These are phyloP conservation scores for Xerocomus nothofagi DNA, from an alignment of 1,284 basidiomycete genomes.

Conservation along the genomic window DNA sequence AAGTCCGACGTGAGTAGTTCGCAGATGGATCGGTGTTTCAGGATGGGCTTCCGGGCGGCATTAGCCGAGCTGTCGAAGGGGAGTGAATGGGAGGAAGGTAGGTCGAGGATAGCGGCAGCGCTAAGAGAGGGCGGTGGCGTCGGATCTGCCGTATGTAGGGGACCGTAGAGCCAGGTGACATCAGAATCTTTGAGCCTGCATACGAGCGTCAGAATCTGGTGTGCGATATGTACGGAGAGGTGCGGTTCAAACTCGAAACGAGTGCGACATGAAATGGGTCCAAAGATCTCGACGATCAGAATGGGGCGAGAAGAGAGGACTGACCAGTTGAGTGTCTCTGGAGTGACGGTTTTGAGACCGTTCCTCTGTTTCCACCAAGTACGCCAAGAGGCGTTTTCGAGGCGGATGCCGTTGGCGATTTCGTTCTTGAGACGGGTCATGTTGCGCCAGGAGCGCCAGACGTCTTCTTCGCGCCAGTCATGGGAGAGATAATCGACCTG, in stretches of 20 bases:
- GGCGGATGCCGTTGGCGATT: constrained; percentile 91
- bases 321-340: constrained; percentile 98
- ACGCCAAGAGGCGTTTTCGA: constrained; percentile 98
- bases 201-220: constrained; percentile 5
- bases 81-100: constrained; percentile 37
- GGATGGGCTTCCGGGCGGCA: constrained; percentile 78
- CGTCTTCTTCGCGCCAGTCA: constrained; percentile 97
- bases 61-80: constrained; percentile 32
- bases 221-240: too few species aligned
- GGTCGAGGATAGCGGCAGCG: constrained; percentile 36
- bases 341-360: constrained; percentile 91
- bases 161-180: constrained; percentile 99
- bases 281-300: constrained; percentile 7
- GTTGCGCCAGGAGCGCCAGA: constrained; percentile 96
- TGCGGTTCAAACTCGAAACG: not conserved
- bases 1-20: constrained; percentile 79
- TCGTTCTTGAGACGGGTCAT: constrained; percentile 99
- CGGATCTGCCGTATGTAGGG: constrained; percentile 87
- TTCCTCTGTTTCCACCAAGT: constrained; percentile 99
- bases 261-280: not conserved
- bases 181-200: constrained; percentile 97
- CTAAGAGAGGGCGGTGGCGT: constrained; percentile 34
- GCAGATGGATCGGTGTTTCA: constrained; percentile 93
- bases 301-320: constrained; percentile 34
- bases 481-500: constrained; percentile 90